Evolutionary conservation across 2,329 filamentous ascomycete genomes (phyloP), one percentile per base, ranked within the genome.

Genomic region (Ophiostoma angusticollis): DNA sequence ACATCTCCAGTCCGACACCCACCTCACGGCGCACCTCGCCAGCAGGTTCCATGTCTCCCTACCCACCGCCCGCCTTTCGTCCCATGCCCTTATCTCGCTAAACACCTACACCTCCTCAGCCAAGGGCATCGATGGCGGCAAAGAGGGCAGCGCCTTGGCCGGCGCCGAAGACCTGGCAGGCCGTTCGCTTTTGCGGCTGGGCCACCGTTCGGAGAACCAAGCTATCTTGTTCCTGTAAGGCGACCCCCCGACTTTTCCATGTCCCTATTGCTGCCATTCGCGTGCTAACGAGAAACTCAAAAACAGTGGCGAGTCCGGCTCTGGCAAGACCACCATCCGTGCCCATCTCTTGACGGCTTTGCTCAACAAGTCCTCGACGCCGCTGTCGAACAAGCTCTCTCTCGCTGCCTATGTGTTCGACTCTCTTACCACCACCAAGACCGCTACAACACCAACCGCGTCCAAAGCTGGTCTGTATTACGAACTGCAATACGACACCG

Each of bases 371-470:
- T 91, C 87, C 2, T 86, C 85, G 0, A 96, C 91, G 11, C 91
- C 91, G 1, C 66, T 98, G 3, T 96, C 89, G 2, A 84, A 80
- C 49, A 98, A 95, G 60, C 70, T 95, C 16, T 95, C 89, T 3
- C 80, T 93, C 35, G 89, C 89, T 17, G 81, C 89, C 31, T 98
- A 95, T 57, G 76, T 96, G 44, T 98, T 98, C 57, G 91, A 98
- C 56, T 83, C 85, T 2, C 72, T 98, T 43, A 98, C 91, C 5
- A 96, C 91, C 2, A 98, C 91, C 19, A 98, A 98, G 64, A 93
- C 89, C 2, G 79, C 87, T 24, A 96, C 89, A 1, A 96, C 89
- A 0, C 87, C 87, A 1, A 94, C 85, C 2, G 91, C 91, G 21
- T 96, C 89, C 36, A 96, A 96, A 59, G 82, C 91, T 9, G 91